Evolutionary conservation across 495 filamentous ascomycete species (phyloP), one percentile per base, ranked within the genome.

Genomic region (Tuber brumale): DNA sequence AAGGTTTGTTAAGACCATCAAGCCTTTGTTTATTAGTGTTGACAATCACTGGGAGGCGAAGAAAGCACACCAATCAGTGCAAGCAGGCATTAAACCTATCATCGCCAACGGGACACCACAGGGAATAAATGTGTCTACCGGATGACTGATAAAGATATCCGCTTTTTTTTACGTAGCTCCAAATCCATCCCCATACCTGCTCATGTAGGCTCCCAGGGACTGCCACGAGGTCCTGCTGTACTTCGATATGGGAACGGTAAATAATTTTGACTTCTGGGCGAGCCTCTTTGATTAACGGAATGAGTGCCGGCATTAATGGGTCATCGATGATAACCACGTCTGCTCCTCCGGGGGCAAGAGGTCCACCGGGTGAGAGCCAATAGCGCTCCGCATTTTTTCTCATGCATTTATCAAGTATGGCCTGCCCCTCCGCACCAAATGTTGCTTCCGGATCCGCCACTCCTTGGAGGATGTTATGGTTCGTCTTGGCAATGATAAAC

Each of bases 381-480:
- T 93, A 94, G 43, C 91, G 86, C 43, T 89, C 86, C 0, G 92
- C 91, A 82, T 95, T 95, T 31, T 91, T 88, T 27, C 87, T 85
- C 74, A 93, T 90, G 93, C 94, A 97, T n/a, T 91, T 89, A 16
- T 85, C 86, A 45, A 95, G 86, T 35, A 74, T 70, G 0, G 70
- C 27, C 18, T 85, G 82, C 43, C 86, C 83, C 78, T 90, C 89
- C 72, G 93, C 88, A 9, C 91, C 87, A 27, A 95, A 85, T 14
- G 89, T 88, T 72, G 92, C 88, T 1, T 87, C 86, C 0, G 89
- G 88, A 41, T 86, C 84, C 44, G 89, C 88, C 37, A 95, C 92
- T 31, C 93, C 93, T 85, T 97, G 93, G 5, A 97, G 89, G 80
- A 95, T 95, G 82, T 97, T 97, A 87, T 97, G 93, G 79, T 94